phyloP scores from a whole-genome alignment of 2,329 filamentous ascomycete species.

The Fusarium lateritium region DNA sequence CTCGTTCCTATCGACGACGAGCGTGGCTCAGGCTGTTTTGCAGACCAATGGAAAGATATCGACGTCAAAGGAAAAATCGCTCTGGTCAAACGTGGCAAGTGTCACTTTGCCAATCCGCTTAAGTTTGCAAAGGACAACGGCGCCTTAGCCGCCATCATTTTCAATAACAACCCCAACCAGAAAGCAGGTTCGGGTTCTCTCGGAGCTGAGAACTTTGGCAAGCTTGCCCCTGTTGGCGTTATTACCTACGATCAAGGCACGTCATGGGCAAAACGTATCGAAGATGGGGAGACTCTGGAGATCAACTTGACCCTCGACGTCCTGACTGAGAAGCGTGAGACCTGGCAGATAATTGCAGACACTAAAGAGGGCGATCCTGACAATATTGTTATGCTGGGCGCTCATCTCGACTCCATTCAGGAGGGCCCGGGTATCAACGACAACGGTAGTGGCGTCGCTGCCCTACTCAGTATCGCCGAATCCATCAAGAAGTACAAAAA shows the following conservation, averaged over 20 bases:
- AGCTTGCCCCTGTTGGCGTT: conserved; percentile 54
- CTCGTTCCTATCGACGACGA: conserved; percentile 54
- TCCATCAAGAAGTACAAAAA: conserved; percentile 54
- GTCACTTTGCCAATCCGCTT: conserved; percentile 58
- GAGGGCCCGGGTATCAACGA: conserved; percentile 59
- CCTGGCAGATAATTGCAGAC: conserved; percentile 59
- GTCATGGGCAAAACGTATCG: conserved; percentile 53
- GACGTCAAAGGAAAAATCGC: conserved; percentile 59
- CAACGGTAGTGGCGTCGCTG: conserved; percentile 56
- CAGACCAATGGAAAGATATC: conserved; percentile 57
- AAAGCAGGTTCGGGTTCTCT: conserved; percentile 65
- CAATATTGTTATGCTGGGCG: conserved; percentile 58
- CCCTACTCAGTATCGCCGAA: conserved; percentile 54
- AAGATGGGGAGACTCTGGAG: conserved; percentile 50
- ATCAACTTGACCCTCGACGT: conserved; percentile 55
- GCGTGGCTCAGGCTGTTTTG: conserved; percentile 54
- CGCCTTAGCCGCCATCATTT: conserved; percentile 66
- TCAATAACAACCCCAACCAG: conserved; percentile 69
- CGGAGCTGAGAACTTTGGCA: conserved; percentile 56
- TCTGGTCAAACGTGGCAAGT: conserved; percentile 60
- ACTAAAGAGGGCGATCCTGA: conserved; percentile 58
- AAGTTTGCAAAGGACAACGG: conserved; percentile 55
- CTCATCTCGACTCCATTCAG: conserved; percentile 58
- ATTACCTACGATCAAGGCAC: conserved; percentile 53
- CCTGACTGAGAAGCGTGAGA: conserved; percentile 54